These are phyloP conservation scores for Pichia phayaonensis DNA, from an alignment of 805 yeast genomes.

Conservation along the genomic window DNA sequence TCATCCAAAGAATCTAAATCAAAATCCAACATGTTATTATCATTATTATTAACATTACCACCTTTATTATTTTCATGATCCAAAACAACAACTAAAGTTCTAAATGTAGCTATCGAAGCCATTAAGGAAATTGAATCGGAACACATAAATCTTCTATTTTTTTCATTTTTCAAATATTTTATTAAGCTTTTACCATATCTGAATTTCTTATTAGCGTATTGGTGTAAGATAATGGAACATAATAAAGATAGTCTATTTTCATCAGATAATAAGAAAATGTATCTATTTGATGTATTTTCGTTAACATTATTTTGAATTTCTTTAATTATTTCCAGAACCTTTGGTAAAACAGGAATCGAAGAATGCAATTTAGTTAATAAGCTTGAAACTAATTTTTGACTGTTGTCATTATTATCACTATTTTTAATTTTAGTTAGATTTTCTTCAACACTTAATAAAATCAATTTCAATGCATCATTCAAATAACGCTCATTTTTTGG, in stretches of 20 bases:
- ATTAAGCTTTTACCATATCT: slow-evolving; percentile 19
- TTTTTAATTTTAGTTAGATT: slow-evolving; percentile 16
- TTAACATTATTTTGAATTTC: not conserved
- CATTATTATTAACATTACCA: not conserved
- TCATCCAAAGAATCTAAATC: not conserved
- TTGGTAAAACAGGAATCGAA: slow-evolving; percentile 1
- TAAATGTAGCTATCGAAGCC: slow-evolving; percentile 23
- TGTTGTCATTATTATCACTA: not conserved
- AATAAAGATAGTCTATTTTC: slow-evolving; percentile 26
- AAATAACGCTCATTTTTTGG: slow-evolving; percentile 18
- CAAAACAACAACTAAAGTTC: slow-evolving; percentile 17
- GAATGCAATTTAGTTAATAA: slow-evolving; percentile 2
- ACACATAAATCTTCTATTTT: slow-evolving; percentile 4
- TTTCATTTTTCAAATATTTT: slow-evolving; percentile 18
- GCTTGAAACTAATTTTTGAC: not conserved
- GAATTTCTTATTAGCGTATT: slow-evolving; percentile 17
- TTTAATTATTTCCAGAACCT: slow-evolving; percentile 5
- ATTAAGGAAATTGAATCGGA: slow-evolving; percentile 23
- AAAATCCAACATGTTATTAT: not conserved
- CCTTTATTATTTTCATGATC: not conserved
- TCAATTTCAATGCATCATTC: slow-evolving; percentile 20
- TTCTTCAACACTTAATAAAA: slow-evolving; percentile 17
- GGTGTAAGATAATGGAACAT: slow-evolving; percentile 25
- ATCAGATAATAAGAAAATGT: slow-evolving; percentile 17
- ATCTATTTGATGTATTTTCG: not conserved